Evolutionary conservation across 1,284 basidiomycete species (phyloP).

Genomic region (Pholiota adiposa): DNA sequence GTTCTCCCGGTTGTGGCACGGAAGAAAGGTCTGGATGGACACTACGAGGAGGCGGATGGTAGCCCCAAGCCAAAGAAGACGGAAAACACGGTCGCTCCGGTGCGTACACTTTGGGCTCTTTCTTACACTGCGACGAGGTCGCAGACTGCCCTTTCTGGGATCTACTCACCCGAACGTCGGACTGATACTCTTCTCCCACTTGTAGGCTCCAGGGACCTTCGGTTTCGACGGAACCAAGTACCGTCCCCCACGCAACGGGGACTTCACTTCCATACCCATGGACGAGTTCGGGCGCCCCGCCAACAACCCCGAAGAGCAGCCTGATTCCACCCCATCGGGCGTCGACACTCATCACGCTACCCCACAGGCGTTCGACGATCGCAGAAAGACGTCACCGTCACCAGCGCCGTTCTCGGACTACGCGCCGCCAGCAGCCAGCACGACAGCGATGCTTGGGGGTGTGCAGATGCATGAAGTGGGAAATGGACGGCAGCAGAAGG

Average conservation of each 20-base stretch:
- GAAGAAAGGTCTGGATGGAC: conserved; percentile 75
- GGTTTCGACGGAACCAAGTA: conserved; percentile 73
- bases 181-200: conserved; percentile 1
- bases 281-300: conserved; percentile 59
- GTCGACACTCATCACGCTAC: conserved; percentile 22
- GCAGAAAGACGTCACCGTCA: conserved; percentile 42
- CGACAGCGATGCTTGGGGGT: conserved; percentile 9
- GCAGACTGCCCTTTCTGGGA: no score
- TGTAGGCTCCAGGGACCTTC: conserved; percentile 81
- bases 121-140: no score
- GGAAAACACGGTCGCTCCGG: conserved; percentile 53
- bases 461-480: conserved; percentile 17
- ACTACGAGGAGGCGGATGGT: conserved; percentile 68
- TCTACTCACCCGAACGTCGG: no score
- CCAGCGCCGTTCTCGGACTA: conserved; percentile 67
- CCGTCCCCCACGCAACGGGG: conserved; percentile 43
- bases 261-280: conserved; percentile 55
- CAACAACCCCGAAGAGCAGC: conserved; percentile 26
- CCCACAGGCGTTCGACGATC: conserved; percentile 34
- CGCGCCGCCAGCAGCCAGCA: conserved; percentile 25
- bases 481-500: conserved; percentile 5
- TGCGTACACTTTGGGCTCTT: conserved; percentile 35
- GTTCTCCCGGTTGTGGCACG: conserved; percentile 73
- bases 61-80: conserved; percentile 55
- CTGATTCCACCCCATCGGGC: no score